Evolutionary conservation across 306 rosid species (phyloP).

Genomic region (Trifolium repens): DNA sequence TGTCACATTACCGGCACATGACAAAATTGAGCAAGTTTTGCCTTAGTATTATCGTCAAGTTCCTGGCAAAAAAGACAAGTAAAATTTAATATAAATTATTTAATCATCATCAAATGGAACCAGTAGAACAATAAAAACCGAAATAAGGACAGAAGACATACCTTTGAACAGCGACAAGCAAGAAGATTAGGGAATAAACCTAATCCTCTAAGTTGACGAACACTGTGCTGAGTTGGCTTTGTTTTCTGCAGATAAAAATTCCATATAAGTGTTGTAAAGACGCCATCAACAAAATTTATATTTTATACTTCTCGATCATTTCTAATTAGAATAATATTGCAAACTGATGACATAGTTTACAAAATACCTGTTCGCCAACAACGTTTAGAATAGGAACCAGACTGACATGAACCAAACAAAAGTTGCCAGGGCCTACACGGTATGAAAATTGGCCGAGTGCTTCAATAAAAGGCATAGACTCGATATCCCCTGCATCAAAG

Average conservation of each 20-base stretch:
- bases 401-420: slow-evolving; percentile 87
- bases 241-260: slow-evolving; percentile 66
- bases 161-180: slow-evolving; percentile 90
- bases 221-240: slow-evolving; percentile 93
- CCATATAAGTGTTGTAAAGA: slow-evolving; percentile 28
- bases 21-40: slow-evolving; percentile 88
- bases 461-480: slow-evolving; percentile 85
- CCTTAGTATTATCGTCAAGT: slow-evolving; percentile 78
- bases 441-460: slow-evolving; percentile 89
- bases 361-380: slow-evolving; percentile 87
- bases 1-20: slow-evolving; percentile 79
- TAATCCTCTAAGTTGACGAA: slow-evolving; percentile 83
- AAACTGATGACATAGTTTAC: slow-evolving; percentile 3
- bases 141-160: slow-evolving; percentile 43
- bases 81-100: slow-evolving; percentile 22
- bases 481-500: slow-evolving; percentile 76
- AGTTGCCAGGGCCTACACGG: slow-evolving; percentile 83
- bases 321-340: slow-evolving; percentile 27
- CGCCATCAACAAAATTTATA: slow-evolving; percentile 17
- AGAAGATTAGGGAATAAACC: slow-evolving; percentile 85
- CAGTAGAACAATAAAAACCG: slow-evolving; percentile 12
- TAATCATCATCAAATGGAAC: slow-evolving; percentile 25
- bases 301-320: slow-evolving; percentile 9
- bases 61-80: slow-evolving; percentile 55
- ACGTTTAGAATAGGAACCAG: slow-evolving; percentile 81